Evolutionary conservation across 83 land plant species (phyloP), one percentile per base, ranked within the genome.

Genomic region (Diphasiastrum complanatum): DNA sequence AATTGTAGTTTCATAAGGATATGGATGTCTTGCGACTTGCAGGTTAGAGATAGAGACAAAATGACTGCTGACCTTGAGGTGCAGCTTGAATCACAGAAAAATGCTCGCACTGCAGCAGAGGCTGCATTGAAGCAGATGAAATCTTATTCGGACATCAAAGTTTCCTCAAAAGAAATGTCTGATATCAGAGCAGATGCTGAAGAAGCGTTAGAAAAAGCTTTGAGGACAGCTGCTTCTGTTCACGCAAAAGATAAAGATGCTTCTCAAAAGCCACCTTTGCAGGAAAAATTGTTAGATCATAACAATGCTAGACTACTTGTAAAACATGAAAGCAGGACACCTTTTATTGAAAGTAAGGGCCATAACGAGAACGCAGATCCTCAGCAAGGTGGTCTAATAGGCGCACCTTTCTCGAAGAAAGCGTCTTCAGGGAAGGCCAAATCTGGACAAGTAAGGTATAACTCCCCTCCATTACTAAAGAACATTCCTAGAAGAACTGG

Each of bases 21-120:
- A 12, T 11, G 25, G 1, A 35, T 59, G 2, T 45, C 8, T n/a
- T 31, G 11, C 35, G 0, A 28, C 45, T 16, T 71, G 60, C 69
- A 91, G 95, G 81, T 89, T 4, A 93, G 81, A 32, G 73, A 69
- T 14, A 18, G 58, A 5, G 58, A 54, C 29, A 54, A 54, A 54
- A 25, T 30, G 20, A 19, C 19, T 32, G 70, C 36, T 37, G 92
- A 93, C 60, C 24, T 83, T 27, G 97, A 93, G 59, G 47, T 71
- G 5, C 92, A 86, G 49, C 83, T 93, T 28, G 63, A 69, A 14
- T 52, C 70, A 12, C 96, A 89, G 66, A 86, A 78, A 65, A 89
- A 82, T 56, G 84, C 89, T 19, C 83, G 86, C 41, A 79, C 71
- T 43, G 78, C 76, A 33, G 83, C 84, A 16, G 95, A 88, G 40